phyloP scores from a whole-genome alignment of 2,329 filamentous ascomycete species.

The Trichophaea hybrida region DNA sequence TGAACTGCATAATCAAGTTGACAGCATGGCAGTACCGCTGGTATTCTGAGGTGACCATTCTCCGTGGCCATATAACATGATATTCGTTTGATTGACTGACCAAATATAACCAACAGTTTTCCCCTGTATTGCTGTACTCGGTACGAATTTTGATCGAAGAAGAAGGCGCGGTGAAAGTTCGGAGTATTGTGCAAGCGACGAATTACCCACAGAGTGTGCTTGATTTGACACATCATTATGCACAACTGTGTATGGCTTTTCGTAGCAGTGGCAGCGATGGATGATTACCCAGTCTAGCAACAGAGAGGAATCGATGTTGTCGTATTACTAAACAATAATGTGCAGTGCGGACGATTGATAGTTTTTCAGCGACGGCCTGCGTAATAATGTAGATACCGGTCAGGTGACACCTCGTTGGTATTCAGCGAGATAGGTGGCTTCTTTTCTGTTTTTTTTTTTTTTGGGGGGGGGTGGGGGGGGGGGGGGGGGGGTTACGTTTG shows the following conservation, averaged over 20 bases:
- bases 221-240: constrained; percentile 92
- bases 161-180: constrained; percentile 90
- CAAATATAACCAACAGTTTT: constrained; percentile 47
- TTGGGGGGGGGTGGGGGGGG: too few species aligned
- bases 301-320: too few species aligned
- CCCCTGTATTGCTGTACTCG: constrained; percentile 71
- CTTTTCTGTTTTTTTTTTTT: too few species aligned
- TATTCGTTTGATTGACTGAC: constrained; percentile 19
- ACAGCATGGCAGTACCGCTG: constrained; percentile 98
- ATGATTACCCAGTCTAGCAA: constrained; percentile 31
- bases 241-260: constrained; percentile 85
- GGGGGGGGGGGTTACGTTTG: too few species aligned
- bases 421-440: too few species aligned
- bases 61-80: background rate
- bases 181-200: constrained; percentile 92
- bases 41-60: constrained; percentile 71
- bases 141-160: constrained; percentile 91
- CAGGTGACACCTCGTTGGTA: too few species aligned
- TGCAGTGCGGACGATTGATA: too few species aligned
- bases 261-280: constrained; percentile 84
- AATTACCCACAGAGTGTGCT: constrained; percentile 84
- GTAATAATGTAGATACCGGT: too few species aligned
- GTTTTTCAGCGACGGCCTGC: too few species aligned
- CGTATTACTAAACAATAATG: too few species aligned
- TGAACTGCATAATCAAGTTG: constrained; percentile 74